Evolutionary conservation across 805 yeast species (phyloP).

Genomic region (Zygosaccharomyces gambellarensis): DNA sequence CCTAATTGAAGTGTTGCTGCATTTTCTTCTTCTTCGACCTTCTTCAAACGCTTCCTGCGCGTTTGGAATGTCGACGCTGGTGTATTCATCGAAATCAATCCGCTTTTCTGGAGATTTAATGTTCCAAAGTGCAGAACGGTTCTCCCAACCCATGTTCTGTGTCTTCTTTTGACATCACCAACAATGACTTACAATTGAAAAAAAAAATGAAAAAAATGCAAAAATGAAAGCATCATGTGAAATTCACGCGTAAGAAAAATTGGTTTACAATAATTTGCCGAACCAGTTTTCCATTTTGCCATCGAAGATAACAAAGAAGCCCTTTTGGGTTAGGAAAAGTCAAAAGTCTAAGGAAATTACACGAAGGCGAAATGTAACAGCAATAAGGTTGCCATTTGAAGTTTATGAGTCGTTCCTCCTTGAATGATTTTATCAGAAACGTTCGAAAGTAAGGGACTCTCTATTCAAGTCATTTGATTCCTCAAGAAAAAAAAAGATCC

Average conservation of each 20-base stretch:
- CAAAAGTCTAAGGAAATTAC: neutral
- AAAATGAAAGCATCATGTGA: neutral
- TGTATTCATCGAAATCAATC: slow-evolving; percentile 56
- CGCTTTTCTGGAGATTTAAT: neutral
- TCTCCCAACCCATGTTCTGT: no score
- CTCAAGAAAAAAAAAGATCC: neutral
- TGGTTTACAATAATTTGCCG: neutral
- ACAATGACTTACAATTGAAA: no score
- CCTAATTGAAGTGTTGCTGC: slow-evolving; percentile 85
- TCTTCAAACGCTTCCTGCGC: slow-evolving; percentile 64
- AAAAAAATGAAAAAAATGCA: neutral
- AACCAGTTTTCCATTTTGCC: neutral
- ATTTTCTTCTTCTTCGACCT: slow-evolving; percentile 84
- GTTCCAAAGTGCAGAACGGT: no score
- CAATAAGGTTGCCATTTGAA: slow-evolving; percentile 4
- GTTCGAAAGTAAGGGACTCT: neutral
- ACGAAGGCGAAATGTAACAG: slow-evolving; percentile 1
- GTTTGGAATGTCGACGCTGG: slow-evolving; percentile 86
- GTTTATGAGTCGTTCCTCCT: neutral
- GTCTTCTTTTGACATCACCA: no score
- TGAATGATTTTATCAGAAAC: neutral
- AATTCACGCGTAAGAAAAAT: neutral
- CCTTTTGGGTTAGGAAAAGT: neutral
- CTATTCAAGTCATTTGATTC: neutral
- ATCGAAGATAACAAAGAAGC: neutral